Evolutionary conservation across 495 filamentous ascomycete genomes (phyloP), one percentile per base, ranked within the genome.

Genomic region (Penicillium verhagenii): DNA sequence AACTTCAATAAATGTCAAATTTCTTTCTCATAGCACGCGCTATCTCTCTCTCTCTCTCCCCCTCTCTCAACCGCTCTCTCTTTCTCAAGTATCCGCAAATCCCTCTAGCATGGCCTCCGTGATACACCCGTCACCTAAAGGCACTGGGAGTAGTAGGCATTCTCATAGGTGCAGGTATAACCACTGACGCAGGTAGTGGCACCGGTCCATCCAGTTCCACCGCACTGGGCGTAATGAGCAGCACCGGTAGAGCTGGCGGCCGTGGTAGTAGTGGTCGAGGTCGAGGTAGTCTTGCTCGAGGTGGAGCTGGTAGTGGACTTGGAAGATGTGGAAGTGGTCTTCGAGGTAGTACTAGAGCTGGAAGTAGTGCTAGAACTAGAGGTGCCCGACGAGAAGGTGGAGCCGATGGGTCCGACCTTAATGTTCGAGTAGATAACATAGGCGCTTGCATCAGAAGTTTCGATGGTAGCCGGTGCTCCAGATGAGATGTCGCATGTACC

Each of bases 391-490:
- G 43, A 46, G 20, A 21, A 83, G 62, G 86, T 89, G 19, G 83
- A 84, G 65, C 80, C 81, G 51, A 89, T 79, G 21, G 83, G 80
- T 20, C 86, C 87, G 58, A 82, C 82, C 69, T 84, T 81, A 69
- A 90, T 86, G 75, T 87, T 87, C 45, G 79, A 85, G 73, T 80
- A 90, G 62, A 74, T 78, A 24, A 89, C 87, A 10, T 74, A 73
- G n/a, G 86, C 73, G 60, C 79, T 72, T 51, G 81, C 66, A 47
- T 70, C 60, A 28, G 72, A 61, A 51, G 72, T 20, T 72, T 89
- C 86, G 50, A 92, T 78, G 40, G 80, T 79, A 20, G 71, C 63
- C 13, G 89, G 88, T 28, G 75, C 77, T 58, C 88, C 88, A 19
- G 81, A 84, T 63, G 73, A 76, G 50, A 76, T 78, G 38, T 79